phyloP scores from a whole-genome alignment of 305 asterid species.

The Solanum chacoense region DNA sequence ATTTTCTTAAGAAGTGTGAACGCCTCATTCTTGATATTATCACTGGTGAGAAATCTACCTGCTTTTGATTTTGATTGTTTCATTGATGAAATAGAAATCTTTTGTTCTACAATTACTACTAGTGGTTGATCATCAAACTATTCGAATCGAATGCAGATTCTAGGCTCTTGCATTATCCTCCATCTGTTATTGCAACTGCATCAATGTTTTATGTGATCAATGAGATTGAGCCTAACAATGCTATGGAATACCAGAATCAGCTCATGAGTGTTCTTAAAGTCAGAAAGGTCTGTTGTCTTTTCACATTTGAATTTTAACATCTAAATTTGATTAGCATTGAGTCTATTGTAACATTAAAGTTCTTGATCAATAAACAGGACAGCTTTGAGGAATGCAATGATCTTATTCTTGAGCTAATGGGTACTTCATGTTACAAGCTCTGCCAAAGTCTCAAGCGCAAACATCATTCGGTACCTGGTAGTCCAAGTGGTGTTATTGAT shows the following conservation, averaged over 20 bases:
- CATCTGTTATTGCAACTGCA: constrained; percentile 87
- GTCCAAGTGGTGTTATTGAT: constrained; percentile 83
- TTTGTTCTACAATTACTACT: background rate
- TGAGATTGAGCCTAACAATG: constrained; percentile 38
- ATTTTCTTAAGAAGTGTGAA: constrained; percentile 52
- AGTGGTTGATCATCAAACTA: background rate
- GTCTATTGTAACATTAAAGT: background rate
- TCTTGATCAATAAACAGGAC: constrained; percentile 36
- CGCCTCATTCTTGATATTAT: constrained; percentile 41
- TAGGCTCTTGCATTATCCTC: constrained; percentile 44
- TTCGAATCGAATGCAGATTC: constrained; percentile 33
- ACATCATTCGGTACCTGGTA: constrained; percentile 35
- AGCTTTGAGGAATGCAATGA: constrained; percentile 41
- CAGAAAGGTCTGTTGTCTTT: constrained; percentile 35
- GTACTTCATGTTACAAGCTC: constrained; percentile 16
- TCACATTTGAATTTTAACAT: background rate
- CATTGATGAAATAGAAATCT: background rate
- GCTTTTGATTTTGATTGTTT: background rate
- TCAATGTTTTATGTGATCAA: constrained; percentile 35
- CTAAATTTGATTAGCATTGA: background rate
- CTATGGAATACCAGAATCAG: constrained; percentile 32
- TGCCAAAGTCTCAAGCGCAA: constrained; percentile 45
- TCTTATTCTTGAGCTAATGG: constrained; percentile 37
- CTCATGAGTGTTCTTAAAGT: constrained; percentile 39
- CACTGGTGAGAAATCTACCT: constrained; percentile 36